Base-by-base conservation (phyloP, 139 green algal species). In the Haematococcus lacustris region DNA sequence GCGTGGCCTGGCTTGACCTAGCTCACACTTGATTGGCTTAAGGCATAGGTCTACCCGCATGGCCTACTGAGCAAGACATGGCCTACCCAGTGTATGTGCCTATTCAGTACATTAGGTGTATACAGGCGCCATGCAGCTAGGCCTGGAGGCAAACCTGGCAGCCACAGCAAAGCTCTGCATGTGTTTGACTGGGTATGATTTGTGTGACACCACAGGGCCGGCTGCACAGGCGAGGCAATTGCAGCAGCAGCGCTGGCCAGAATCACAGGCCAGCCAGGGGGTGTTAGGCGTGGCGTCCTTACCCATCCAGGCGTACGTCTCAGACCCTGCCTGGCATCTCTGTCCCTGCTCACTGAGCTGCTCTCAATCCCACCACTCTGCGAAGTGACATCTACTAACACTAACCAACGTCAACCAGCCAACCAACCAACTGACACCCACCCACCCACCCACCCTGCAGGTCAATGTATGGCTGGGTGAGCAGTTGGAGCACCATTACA, bases 401-500 rank as follows among this genome's bases (percentile, higher is more conserved):
- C 33, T 50, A 64, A 9, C 25, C 40, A 17, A 51, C 28, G 38
- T 41, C 21, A n/a, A 35, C 21, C 3, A 53, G 33, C 50, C 57
- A 41, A n/a, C 6, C 61, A 68, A 30, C 40, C 61, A 6, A 30
- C 33, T 65, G 57, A 33, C 23, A 30, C 28, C 57, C 28, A 37
- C 25, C 47, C 13, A n/a, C 57, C 28, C 28, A 5, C 32, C 17
- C 5, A 37, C 23, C 28, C 17, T 63, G 50, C 77, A 92, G 87
- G 84, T 93, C 59, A 91, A 91, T 51, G 90, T 97, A 17, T 93
- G 86, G 86, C 80, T 97, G 40, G 87, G 86, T 0, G 79, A 87
- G 25, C 71, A 83, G 13, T 86, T 84, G 62, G 79, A 87, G 63
- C 93, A 98, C 73, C 96, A 95, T 75, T 98, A 97, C 75, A 87